These are phyloP conservation scores for Vitellaria paradoxa DNA, from an alignment of 179 eudicot species.

Conservation along the genomic window DNA sequence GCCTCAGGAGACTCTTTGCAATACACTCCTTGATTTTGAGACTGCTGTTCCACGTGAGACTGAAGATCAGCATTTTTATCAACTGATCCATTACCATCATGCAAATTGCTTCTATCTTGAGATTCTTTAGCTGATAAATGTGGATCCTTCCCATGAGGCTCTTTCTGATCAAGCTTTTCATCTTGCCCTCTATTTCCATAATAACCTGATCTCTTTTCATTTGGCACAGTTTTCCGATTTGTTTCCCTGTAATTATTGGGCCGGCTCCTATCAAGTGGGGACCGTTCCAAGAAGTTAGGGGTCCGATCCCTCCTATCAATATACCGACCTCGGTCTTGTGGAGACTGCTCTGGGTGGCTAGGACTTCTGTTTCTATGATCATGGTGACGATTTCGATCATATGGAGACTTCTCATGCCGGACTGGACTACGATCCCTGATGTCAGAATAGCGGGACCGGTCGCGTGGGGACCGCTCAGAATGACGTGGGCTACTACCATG, in stretches of 20 bases:
- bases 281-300: slow-evolving; percentile 44
- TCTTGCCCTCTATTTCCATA: slow-evolving; percentile 39
- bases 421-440: slow-evolving; percentile 68
- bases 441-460: slow-evolving; percentile 61
- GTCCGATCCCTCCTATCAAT: slow-evolving; percentile 53
- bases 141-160: slow-evolving; percentile 29
- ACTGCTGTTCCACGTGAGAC: slow-evolving; percentile 32
- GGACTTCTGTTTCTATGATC: slow-evolving; percentile 66
- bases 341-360: slow-evolving; percentile 59
- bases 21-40: slow-evolving; percentile 25
- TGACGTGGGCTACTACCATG: slow-evolving; percentile 64
- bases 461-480: slow-evolving; percentile 69
- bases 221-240: slow-evolving; percentile 41
- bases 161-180: slow-evolving; percentile 43
- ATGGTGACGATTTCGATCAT: slow-evolving; percentile 44
- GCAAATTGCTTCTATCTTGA: slow-evolving; percentile 29
- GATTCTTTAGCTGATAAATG: slow-evolving; percentile 36
- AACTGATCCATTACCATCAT: slow-evolving; percentile 27
- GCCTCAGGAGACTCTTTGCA: slow-evolving; percentile 35
- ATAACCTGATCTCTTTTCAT: slow-evolving; percentile 44
- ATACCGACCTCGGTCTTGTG: slow-evolving; percentile 47
- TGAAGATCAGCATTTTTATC: slow-evolving; percentile 31
- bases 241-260: slow-evolving; percentile 34
- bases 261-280: slow-evolving; percentile 53
- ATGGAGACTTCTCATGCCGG: slow-evolving; percentile 60